Conservation (phyloP, 768 basidiomycete genomes). For the Tubosaeta brunneosetosa region DNA sequence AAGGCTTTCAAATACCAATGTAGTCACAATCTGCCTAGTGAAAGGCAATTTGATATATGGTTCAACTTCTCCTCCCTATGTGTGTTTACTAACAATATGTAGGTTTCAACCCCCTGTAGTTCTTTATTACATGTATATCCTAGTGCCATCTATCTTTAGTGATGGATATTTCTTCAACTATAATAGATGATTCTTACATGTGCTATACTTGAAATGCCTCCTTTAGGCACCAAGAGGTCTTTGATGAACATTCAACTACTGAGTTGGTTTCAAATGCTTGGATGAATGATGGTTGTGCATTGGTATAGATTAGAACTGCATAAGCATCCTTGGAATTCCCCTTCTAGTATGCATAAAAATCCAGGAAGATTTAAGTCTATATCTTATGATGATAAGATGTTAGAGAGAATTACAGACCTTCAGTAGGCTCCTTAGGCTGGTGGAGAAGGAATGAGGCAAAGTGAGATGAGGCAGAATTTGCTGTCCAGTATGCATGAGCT, state of each 20-base stretch:
- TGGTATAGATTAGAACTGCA: background rate
- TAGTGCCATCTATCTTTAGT: background rate
- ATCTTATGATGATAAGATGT: no score
- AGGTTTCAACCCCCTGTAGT: background rate
- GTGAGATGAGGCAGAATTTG: no score
- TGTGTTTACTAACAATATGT: no score
- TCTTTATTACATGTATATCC: background rate
- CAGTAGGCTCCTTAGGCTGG: no score
- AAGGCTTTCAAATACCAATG: background rate
- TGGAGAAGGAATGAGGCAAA: no score
- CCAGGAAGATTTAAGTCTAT: no score
- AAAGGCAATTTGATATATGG: background rate
- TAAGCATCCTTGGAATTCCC: no score
- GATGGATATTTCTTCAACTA: background rate
- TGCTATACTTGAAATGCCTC: accelerated
- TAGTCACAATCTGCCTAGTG: background rate
- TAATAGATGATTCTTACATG: background rate
- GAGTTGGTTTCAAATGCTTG: background rate
- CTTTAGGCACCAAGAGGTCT: accelerated
- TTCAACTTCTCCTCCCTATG: background rate
- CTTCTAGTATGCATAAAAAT: no score
- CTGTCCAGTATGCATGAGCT: no score
- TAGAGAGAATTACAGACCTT: no score
- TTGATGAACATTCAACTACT: background rate
- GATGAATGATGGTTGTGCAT: background rate